Percentiles rank a stretch among this genome's conserved stretches.
These are phyloP conservation scores for Pleurostoma richardsiae DNA, from an alignment of 2,329 filamentous ascomycete species.

Conservation along the genomic window DNA sequence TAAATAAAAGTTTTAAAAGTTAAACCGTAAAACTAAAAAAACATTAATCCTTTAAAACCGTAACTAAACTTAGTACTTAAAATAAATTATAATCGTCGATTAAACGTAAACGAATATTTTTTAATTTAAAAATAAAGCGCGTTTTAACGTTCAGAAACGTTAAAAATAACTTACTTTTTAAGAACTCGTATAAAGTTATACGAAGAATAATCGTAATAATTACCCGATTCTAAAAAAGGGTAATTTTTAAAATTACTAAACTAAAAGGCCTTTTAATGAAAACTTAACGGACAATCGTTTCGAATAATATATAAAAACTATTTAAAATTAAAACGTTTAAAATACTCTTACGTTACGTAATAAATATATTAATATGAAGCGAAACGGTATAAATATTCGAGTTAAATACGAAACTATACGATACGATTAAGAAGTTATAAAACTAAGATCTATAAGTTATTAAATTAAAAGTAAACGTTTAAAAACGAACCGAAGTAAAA, in stretches of 20 bases:
- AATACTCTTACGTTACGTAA: background rate
- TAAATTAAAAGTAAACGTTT: background rate
- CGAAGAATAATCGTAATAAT: no score
- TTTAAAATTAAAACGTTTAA: background rate
- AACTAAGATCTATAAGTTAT: background rate
- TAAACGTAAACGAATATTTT: no score
- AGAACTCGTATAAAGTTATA: no score
- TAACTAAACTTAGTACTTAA: no score
- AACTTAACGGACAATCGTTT: background rate
- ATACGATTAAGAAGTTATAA: background rate
- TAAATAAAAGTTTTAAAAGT: no score
- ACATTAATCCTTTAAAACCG: no score
- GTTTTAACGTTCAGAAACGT: no score
- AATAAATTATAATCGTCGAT: no score
- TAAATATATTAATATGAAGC: background rate
- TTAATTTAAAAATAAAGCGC: no score
- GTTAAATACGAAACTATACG: background rate
- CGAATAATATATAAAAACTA: background rate
- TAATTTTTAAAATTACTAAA: background rate
- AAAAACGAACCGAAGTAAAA: background rate
- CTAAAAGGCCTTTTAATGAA: background rate
- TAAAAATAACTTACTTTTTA: no score
- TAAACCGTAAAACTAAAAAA: no score
- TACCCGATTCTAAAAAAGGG: no score
- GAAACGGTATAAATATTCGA: background rate